Conservation (phyloP, 2,329 filamentous ascomycete genomes). For the Cytospora paraplurivora region DNA sequence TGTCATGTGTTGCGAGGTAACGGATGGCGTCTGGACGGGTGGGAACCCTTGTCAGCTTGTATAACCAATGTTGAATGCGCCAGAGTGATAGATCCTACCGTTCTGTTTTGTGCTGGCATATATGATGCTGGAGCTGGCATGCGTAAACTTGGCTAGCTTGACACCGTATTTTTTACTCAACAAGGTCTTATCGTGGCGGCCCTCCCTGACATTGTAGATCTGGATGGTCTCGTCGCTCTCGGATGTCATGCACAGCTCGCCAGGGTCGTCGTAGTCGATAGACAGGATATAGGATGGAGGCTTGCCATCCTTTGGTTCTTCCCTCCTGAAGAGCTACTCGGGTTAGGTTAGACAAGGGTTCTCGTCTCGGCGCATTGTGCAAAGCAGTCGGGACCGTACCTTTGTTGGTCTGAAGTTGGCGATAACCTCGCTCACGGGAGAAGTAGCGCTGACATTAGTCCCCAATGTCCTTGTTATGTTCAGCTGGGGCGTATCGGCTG, state of each 20-base stretch:
- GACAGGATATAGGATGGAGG: constrained; percentile 73
- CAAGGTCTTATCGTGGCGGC: constrained; percentile 83
- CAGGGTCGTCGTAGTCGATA: constrained; percentile 94
- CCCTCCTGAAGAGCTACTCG: constrained; percentile 59
- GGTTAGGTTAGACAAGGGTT: neutral
- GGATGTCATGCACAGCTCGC: constrained; percentile 87
- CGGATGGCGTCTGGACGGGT: constrained; percentile 74
- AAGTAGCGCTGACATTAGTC: constrained; percentile 48
- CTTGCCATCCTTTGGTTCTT: constrained; percentile 55
- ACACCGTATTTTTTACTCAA: constrained; percentile 97
- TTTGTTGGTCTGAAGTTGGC: constrained; percentile 77
- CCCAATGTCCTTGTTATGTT: constrained; percentile 54
- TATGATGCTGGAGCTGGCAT: constrained; percentile 86
- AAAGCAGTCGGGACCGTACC: constrained; percentile 49
- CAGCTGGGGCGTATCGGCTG: constrained; percentile 45
- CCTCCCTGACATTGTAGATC: constrained; percentile 91
- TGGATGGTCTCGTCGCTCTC: constrained; percentile 95
- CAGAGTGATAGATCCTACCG: constrained; percentile 49
- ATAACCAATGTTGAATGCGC: too few relatives aligned
- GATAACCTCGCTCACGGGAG: constrained; percentile 78
- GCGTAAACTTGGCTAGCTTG: constrained; percentile 91
- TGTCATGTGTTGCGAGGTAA: constrained; percentile 91
- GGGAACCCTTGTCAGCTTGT: neutral
- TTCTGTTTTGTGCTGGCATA: constrained; percentile 97
- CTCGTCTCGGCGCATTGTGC: neutral